A percentile compares a stretch with the other conserved stretches of the same genome.
These are phyloP conservation scores for Russula sp. DNA, from an alignment of 768 basidiomycete species.

Conservation along the genomic window DNA sequence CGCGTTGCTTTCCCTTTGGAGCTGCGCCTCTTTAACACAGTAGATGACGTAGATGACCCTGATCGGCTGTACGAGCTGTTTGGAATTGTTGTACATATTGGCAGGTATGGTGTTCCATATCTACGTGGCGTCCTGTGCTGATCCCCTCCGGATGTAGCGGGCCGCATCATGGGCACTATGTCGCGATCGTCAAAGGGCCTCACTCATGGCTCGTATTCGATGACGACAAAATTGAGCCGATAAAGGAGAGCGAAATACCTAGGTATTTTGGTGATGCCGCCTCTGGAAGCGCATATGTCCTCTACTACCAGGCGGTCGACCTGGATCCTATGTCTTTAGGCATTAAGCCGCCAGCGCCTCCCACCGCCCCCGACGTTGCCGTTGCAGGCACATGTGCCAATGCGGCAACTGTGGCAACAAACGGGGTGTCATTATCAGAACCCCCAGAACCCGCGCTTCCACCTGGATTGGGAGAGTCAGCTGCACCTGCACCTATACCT, in stretches of 20 bases:
- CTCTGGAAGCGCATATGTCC: slow-evolving; percentile 87
- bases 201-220: slow-evolving; percentile 89
- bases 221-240: slow-evolving; percentile 85
- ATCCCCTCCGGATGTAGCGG: slow-evolving; percentile 48
- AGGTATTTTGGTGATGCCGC: slow-evolving; percentile 92
- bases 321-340: slow-evolving; percentile 72
- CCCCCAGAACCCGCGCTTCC: slow-evolving; percentile 9
- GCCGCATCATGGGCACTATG: slow-evolving; percentile 98
- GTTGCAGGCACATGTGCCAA: slow-evolving; percentile 7
- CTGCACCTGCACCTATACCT: not conserved
- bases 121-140: not conserved
- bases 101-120: slow-evolving; percentile 56
- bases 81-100: slow-evolving; percentile 98
- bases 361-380: slow-evolving; percentile 22
- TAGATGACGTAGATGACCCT: slow-evolving; percentile 86
- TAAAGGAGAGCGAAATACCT: slow-evolving; percentile 85
- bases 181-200: slow-evolving; percentile 85
- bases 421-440: slow-evolving; percentile 4
- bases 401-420: not conserved
- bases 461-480: slow-evolving; percentile 13
- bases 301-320: slow-evolving; percentile 95
- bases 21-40: slow-evolving; percentile 93
- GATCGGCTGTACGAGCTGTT: slow-evolving; percentile 93
- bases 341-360: slow-evolving; percentile 38
- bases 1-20: slow-evolving; percentile 96